Evolutionary conservation across 2,329 filamentous ascomycete genomes (phyloP).

Genomic region (Xylariales sp.): DNA sequence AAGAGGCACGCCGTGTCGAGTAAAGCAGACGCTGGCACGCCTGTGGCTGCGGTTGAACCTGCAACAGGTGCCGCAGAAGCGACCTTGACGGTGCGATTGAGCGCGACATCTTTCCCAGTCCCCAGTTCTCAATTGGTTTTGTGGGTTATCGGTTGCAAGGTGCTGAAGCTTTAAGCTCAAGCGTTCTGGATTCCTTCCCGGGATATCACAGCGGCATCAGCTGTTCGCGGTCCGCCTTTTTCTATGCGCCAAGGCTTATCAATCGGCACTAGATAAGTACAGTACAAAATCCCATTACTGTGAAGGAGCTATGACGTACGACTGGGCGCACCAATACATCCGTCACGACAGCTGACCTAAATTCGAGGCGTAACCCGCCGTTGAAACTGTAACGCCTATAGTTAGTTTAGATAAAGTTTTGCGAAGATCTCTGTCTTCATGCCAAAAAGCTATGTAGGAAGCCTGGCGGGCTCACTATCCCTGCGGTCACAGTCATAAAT

Average conservation of each 20-base stretch:
- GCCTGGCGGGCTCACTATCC: constrained; percentile 4
- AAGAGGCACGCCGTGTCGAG: constrained; percentile 33
- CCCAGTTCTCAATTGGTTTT: constrained; percentile 14
- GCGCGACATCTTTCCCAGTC: constrained; percentile 42
- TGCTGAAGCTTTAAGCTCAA: constrained; percentile 13
- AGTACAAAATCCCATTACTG: constrained; percentile 2
- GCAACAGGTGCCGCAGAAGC: constrained; percentile 41
- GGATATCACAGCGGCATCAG: constrained; percentile 9
- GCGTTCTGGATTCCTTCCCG: constrained; percentile 1
- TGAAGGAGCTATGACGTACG: constrained; percentile 23
- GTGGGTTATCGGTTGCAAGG: constrained; percentile 3
- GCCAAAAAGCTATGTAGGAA: background rate
- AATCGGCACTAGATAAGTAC: constrained; percentile 21
- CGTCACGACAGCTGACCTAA: constrained; percentile 21
- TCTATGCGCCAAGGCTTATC: background rate
- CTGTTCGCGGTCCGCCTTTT: constrained; percentile 16
- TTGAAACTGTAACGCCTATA: constrained; percentile 1
- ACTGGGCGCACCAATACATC: background rate
- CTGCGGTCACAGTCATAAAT: constrained; percentile 21
- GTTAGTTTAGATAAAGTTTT: background rate
- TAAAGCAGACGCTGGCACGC: constrained; percentile 33
- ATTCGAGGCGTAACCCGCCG: constrained; percentile 13
- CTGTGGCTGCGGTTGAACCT: constrained; percentile 14
- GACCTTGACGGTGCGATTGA: constrained; percentile 40
- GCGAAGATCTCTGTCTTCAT: background rate